A percentile compares a stretch with the other conserved stretches of the same genome.
Conservation (phyloP, 2,329 filamentous ascomycete genomes). For the Penicillium sclerotiorum region DNA sequence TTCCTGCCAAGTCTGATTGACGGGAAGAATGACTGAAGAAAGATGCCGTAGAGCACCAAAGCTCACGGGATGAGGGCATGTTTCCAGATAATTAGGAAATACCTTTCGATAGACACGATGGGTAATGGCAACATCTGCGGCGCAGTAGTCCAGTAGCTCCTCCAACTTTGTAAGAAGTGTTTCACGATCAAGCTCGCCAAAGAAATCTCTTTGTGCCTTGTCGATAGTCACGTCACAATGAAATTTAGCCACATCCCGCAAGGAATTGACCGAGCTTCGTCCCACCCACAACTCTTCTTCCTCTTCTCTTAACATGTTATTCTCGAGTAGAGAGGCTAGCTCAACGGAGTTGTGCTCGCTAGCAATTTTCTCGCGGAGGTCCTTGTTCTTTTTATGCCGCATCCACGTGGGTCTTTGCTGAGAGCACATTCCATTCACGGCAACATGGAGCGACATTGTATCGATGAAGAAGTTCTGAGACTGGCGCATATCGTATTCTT, state of each 20-base stretch:
- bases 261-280: conserved; percentile 89
- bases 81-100: conserved; percentile 83
- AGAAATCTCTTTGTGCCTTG: conserved; percentile 83
- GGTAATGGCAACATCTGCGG: conserved; percentile 88
- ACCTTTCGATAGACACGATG: conserved; percentile 94
- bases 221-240: conserved; percentile 91
- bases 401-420: conserved; percentile 96
- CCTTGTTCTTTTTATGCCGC: conserved; percentile 89
- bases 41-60: conserved; percentile 92
- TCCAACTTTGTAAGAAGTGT: conserved; percentile 74
- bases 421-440: conserved; percentile 98
- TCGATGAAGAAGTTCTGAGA: conserved; percentile 86
- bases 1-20: conserved; percentile 82
- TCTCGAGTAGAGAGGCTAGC: conserved; percentile 70
- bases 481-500: conserved; percentile 86
- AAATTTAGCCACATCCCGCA: conserved; percentile 94
- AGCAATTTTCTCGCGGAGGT: conserved; percentile 77
- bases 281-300: conserved; percentile 97
- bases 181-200: conserved; percentile 75
- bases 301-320: conserved; percentile 69
- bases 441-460: conserved; percentile 97
- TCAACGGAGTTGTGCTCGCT: conserved; percentile 71
- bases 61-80: conserved; percentile 94
- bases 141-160: conserved; percentile 88
- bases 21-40: conserved; percentile 89